These are phyloP conservation scores for Nakazawaea wickerhamii DNA, from an alignment of 805 yeast species.

Conservation along the genomic window DNA sequence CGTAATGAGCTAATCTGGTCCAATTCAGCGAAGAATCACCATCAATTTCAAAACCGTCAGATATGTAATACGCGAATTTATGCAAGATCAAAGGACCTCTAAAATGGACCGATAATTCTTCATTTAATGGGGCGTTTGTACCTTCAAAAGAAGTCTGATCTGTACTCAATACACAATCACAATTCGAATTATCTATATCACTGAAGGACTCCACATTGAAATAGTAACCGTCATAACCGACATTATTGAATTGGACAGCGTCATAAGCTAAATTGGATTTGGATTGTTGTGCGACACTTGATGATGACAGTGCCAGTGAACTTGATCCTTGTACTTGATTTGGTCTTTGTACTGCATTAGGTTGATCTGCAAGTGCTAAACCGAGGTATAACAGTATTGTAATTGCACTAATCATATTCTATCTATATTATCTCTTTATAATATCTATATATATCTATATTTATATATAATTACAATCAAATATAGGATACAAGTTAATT, in stretches of 20 bases:
- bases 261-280: constrained; percentile 22
- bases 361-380: too few relatives aligned
- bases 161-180: constrained; percentile 39
- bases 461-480: too few relatives aligned
- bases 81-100: constrained; percentile 66
- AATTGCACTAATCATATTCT: too few relatives aligned
- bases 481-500: too few relatives aligned
- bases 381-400: too few relatives aligned
- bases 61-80: constrained; percentile 57
- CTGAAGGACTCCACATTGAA: constrained; percentile 39
- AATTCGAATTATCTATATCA: constrained; percentile 35
- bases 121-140: constrained; percentile 58
- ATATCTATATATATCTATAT: too few relatives aligned
- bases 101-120: constrained; percentile 69
- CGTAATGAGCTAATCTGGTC: constrained; percentile 57
- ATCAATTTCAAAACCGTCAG: constrained; percentile 34
- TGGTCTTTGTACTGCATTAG: too few relatives aligned
- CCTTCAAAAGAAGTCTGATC: constrained; percentile 46
- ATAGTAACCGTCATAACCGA: constrained; percentile 53
- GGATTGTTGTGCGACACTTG: background rate
- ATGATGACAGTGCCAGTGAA: too few relatives aligned
- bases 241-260: constrained; percentile 43
- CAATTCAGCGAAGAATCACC: constrained; percentile 38
- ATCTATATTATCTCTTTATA: too few relatives aligned
- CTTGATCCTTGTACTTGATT: too few relatives aligned